Evolutionary conservation across 1,284 basidiomycete genomes (phyloP), one percentile per base, ranked within the genome.

Genomic region (Ceratobasidium sp.): DNA sequence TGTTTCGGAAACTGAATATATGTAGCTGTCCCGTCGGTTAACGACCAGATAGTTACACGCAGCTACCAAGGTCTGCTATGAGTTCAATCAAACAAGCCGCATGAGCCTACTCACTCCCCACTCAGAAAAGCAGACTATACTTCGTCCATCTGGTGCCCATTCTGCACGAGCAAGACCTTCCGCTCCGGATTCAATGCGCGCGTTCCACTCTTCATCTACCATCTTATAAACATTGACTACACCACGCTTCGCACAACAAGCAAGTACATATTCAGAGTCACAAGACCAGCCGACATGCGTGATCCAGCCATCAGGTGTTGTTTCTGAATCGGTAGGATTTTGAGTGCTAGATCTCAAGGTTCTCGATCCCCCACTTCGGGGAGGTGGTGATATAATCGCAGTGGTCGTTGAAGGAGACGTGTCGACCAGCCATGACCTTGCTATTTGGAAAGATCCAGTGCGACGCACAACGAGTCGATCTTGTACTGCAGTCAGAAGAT

Each of bases 71-170:
- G 21, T 2, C 45, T 18, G 1, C 28, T 12, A 12, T 23, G 48
- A 53, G 18, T 43, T 34, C 43, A 39, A 16, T 39, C 36, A 50
- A 46, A 28, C 36, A 34, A 16, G n/a, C 23, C 18, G 6, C 36
- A 6, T 21, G 12, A 55, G 8, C 28, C 41, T 3, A 87, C 92
- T 83, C 81, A 96, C 94, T 75, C 90, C 91, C 88, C 92, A 92
- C 76, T 94, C 92, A 2, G 92, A 93, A 80, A 93, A 95, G 76
- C 92, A 94, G n/a, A 95, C 80, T 2, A 96, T 83, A 18, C 88
- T 88, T 50, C 92, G 84, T 8, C 91, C 92, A 76, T 92, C 90
- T 1, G 90, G 91, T 0, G 91, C 91, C 93, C 93, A 96, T 78
- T 94, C 92, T 16, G 89, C 92, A 77, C 88, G 90, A 16, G 88